Evolutionary conservation across 306 rosid species (phyloP), one percentile per base, ranked within the genome.

Genomic region (Echinosophora koreensis): DNA sequence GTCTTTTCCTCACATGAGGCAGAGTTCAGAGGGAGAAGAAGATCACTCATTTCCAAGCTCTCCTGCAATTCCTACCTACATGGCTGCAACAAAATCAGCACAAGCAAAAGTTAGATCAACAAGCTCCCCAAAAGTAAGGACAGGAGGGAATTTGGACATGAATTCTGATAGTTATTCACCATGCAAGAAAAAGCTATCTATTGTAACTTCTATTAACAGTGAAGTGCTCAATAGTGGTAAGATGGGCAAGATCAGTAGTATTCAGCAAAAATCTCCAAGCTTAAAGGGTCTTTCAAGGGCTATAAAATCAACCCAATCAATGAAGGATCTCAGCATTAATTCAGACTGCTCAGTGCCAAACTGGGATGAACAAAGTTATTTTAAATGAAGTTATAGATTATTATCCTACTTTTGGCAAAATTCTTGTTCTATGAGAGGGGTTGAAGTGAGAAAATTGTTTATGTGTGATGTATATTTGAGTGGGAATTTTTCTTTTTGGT

Each of bases 51-150:
- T 85, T 17, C 55, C 93, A 81, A 86, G 84, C 85, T 87, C 97
- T 62, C 97, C 97, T n/a, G 28, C 67, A 61, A 85, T 87, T 56
- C 98, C 98, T 0, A 74, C 98, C 55, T 94, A 94, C 87, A 94
- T 94, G 98, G 98, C 97, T 8, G 91, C 95, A 46, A 94, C 98
- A 4, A 96, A 92, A 84, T 95, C 98, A 16, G 93, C 95, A 13
- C 92, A 64, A 76, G 92, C 96, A 54, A 90, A 83, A 85, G 76
- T 90, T 46, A 90, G 97, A 74, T 82, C 96, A 4, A 62, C 84
- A 68, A 90, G 90, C 85, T 92, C 93, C 3, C 98, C 97, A 13
- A 95, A 81, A 81, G 66, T 84, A 66, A 84, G 97, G 84, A 73
- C 83, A 0, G 76, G 47, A 42, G 47, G 80, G 81, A 87, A 68